Evolutionary conservation across 2,329 filamentous ascomycete genomes (phyloP).

Genomic region (Uncinocarpus reesii): DNA sequence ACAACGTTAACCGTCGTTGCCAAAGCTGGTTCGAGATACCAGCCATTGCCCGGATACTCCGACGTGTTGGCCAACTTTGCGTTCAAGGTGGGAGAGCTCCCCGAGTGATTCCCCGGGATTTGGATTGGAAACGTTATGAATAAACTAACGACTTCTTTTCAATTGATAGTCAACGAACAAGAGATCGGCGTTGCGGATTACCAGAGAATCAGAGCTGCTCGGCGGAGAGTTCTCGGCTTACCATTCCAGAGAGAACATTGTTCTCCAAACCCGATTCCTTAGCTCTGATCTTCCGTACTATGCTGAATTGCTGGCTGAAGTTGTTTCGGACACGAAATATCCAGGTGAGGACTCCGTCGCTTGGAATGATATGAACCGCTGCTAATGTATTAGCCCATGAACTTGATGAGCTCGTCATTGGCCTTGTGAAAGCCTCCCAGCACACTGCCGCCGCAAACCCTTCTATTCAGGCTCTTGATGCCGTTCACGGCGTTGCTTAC

Average conservation of each 20-base stretch:
- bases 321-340: conserved; percentile 79
- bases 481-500: conserved; percentile 78
- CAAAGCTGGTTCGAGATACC: conserved; percentile 88
- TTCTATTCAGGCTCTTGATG: conserved; percentile 67
- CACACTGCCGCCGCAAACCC: conserved; percentile 55
- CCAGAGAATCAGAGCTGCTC: conserved; percentile 87
- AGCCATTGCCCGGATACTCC: conserved; percentile 79
- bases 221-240: conserved; percentile 79
- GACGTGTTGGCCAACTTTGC: conserved; percentile 89
- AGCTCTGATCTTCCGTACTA: conserved; percentile 95
- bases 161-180: conserved; percentile 64
- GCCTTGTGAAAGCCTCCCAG: conserved; percentile 67
- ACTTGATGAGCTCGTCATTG: conserved; percentile 76
- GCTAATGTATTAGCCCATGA: conserved; percentile 57
- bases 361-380: not conserved
- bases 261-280: conserved; percentile 90
- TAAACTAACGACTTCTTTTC: conserved; percentile 12
- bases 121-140: not conserved
- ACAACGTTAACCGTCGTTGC: conserved; percentile 84
- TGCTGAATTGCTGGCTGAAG: conserved; percentile 86
- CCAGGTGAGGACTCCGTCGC: conserved; percentile 42
- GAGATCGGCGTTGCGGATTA: conserved; percentile 84
- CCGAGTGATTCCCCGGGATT: not conserved
- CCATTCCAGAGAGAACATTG: conserved; percentile 85
- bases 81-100: conserved; percentile 63